Percentiles rank a stretch among this genome's conserved stretches.
phyloP scores from a whole-genome alignment of 116 monocot species.

The Dioscorea cayenensis region DNA sequence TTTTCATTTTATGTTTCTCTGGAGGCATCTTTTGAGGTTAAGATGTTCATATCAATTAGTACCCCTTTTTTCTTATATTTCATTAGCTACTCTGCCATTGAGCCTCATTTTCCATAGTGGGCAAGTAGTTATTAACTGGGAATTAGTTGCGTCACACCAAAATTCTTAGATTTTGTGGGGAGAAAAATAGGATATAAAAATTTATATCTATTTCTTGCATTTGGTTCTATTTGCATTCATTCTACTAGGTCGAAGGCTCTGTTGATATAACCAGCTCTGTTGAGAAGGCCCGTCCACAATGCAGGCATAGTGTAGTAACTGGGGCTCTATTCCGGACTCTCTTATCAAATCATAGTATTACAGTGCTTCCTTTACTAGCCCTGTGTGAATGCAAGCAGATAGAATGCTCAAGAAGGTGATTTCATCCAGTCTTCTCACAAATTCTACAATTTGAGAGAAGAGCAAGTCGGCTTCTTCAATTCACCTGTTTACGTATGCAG shows the following conservation, averaged over 20 bases:
- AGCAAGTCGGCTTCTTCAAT: not conserved
- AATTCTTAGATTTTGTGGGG: too few species aligned
- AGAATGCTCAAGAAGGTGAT: constrained; percentile 6
- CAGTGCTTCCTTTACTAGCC: constrained; percentile 26
- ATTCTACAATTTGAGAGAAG: not conserved
- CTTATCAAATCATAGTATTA: constrained; percentile 8
- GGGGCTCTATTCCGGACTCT: constrained; percentile 3
- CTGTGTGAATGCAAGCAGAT: constrained; percentile 39
- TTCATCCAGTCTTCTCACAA: not conserved
- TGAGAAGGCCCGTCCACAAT: constrained; percentile 13
- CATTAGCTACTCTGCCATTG: too few species aligned
- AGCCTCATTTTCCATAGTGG: too few species aligned
- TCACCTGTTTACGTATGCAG: not conserved
- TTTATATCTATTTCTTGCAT: not conserved
- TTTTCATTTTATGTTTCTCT: too few species aligned
- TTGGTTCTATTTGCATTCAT: constrained; percentile 5
- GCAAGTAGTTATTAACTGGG: too few species aligned
- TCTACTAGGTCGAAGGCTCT: constrained; percentile 1
- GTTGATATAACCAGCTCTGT: constrained; percentile 9
- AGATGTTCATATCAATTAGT: too few species aligned
- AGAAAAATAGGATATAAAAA: too few species aligned
- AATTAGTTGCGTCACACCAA: too few species aligned
- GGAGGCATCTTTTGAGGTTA: too few species aligned
- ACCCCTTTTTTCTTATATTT: too few species aligned
- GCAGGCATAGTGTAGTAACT: constrained; percentile 7